Base-by-base conservation (phyloP, 352 stramenopile species). In the Globisporangium cederbergense region DNA sequence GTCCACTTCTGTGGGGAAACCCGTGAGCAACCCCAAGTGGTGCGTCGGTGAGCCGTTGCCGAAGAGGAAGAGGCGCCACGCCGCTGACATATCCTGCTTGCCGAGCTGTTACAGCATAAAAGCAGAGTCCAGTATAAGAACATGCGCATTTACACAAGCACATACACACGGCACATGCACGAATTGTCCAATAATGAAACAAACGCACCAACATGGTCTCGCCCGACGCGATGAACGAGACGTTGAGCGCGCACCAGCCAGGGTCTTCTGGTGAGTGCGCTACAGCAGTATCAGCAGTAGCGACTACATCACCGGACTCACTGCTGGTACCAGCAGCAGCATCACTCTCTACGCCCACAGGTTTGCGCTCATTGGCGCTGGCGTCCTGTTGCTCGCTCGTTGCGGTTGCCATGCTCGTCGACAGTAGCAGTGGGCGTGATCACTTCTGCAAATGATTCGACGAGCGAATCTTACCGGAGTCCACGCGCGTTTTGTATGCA, bases 51-150 rank as follows among this genome's bases (percentile, higher is more conserved):
- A 93, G 20, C 87, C 87, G 53, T 95, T 89, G 50, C 87, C 87
- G 50, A 91, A 91, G 3, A 95, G 80, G 61, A 95, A 93, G 1
- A 95, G 68, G 28, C 74, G 72, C 87, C 87, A 95, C n/a, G 85
- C 72, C 2, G 83, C 72, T 9, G 66, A 80, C 78, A 94, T 93
- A 11, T 84, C 68, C 62, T 65, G 38, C 42, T 78, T 72, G 13
- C 84, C 81, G 6, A 86, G 70, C 81, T 92, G 56, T n/a, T 13
- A 14, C 3, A 67, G 3, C 9, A 38, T 13, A 38, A 30, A 38
- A 14, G 25, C 4, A 46, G 10, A 50, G 3, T 49, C 16, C 16
- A 45, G 38, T 18, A 45, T 45, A 14, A 14, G 2, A 6, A 46
- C 40, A 46, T 18, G 14, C 40, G 38, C 14, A 51, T 53, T 40